Evolutionary conservation across 2,329 filamentous ascomycete species (phyloP), one percentile per base, ranked within the genome.

Genomic region (Diaporthe ampelina): DNA sequence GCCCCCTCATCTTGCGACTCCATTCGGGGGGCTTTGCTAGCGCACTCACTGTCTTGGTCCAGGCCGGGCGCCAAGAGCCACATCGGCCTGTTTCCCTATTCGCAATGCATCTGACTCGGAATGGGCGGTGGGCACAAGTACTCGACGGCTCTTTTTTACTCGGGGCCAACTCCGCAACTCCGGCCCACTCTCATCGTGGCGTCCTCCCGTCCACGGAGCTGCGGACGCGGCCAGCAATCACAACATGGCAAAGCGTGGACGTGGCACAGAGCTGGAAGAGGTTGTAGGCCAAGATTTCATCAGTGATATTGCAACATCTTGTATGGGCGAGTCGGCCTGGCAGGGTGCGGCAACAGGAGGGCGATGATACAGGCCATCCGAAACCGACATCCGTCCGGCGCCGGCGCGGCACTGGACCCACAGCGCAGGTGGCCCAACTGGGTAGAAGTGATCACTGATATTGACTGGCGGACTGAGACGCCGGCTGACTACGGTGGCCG

Each of bases 301-400:
- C 45, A 67, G 19, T 32, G 24, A 67, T 67, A 52, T 52, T 52
- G 63, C 63, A 37, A 37, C 45, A 52, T 52, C 19, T 52, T 24
- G 45, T 37, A 52, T 37, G 45, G 45, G 61, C 45, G 50, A 50
- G 43, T 21, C 43, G 43, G 43, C 29, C 43, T 35, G 26, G 43
- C 26, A 67, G 61, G 61, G 40, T 50, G 61, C 61, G 43, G 61
- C 61, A 52, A 13, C 61, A 67, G 63, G 24, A 37, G 63, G 45
- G 45, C 63, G 45, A 67, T 67, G 63, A 67, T 67, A 67, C 63
- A 67, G 45, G 26, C 29, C 45, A 52, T 32, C 63, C 61, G 61
- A 67, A 67, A 67, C 61, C 61, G 29, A 37, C 13, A 15, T 35
- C 43, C 43, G 61, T 48, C 45, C 45, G 43, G 43, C 61, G n/a